Conservation (phyloP, 768 basidiomycete genomes). For the Boletus bicolor region DNA sequence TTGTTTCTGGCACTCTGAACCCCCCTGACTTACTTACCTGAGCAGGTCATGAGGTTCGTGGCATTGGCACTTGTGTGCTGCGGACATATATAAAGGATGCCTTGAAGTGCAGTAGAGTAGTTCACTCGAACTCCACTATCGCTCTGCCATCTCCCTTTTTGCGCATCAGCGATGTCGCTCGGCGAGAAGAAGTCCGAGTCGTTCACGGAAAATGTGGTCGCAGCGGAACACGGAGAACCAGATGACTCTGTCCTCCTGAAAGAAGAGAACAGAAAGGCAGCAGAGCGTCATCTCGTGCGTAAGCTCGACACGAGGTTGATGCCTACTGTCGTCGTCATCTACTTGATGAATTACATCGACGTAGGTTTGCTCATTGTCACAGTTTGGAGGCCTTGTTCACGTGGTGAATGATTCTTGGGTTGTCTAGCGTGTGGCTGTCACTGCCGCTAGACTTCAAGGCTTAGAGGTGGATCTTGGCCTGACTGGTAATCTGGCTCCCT, state of each 20-base stretch:
- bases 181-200: conserved; percentile 11
- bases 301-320: conserved; percentile 30
- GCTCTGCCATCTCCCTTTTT: not conserved
- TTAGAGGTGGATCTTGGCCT: conserved; percentile 38
- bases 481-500: conserved; percentile 19
- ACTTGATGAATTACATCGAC: conserved; percentile 28
- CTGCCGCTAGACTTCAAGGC: conserved; percentile 39
- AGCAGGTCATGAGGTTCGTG: not conserved
- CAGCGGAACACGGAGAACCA: not conserved
- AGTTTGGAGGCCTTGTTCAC: not conserved
- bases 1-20: not conserved
- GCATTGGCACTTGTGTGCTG: not conserved
- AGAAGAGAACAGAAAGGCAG: conserved; percentile 11
- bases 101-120: not conserved
- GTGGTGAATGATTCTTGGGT: not conserved
- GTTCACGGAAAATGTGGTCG: conserved; percentile 3
- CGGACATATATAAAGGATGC: not conserved
- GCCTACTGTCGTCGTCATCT: conserved; percentile 26
- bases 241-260: conserved; percentile 14
- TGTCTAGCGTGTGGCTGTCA: conserved; percentile 36
- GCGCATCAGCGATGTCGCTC: conserved; percentile 4
- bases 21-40: not conserved
- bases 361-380: conserved; percentile 3
- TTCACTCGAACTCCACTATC: not conserved
- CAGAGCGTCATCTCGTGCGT: conserved; percentile 23